phyloP scores from a whole-genome alignment of 192 early-diverging fungal species.

The Mortierella alpina region DNA sequence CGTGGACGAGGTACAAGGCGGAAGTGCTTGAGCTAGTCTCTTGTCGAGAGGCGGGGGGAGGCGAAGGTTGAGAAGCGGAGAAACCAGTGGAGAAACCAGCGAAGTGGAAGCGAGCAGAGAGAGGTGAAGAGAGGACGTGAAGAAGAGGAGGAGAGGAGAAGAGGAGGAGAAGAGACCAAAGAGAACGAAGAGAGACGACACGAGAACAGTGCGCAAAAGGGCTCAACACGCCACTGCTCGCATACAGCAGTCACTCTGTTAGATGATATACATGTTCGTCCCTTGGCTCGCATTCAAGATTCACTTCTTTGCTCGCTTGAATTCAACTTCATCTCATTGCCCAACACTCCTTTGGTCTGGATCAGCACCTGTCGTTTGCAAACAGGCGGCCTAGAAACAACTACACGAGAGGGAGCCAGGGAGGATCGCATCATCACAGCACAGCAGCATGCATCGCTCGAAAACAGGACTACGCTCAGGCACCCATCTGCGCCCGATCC shows the following conservation, averaged over 20 bases:
- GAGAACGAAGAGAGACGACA: neutral
- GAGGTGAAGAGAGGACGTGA: neutral
- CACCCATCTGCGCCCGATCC: slow-evolving; percentile 22
- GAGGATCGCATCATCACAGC: neutral
- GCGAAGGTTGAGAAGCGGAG: neutral
- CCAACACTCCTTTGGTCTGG: too few relatives aligned
- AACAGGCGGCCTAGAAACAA: too few relatives aligned
- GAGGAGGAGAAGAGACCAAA: neutral
- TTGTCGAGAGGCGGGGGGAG: neutral
- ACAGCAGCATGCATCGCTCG: neutral
- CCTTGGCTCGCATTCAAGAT: too few relatives aligned
- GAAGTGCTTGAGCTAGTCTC: too few relatives aligned
- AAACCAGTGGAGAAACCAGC: neutral
- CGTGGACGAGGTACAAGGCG: too few relatives aligned
- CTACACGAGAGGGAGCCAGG: neutral
- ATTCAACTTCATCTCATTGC: too few relatives aligned
- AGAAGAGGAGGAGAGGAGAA: neutral
- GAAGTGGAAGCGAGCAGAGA: neutral
- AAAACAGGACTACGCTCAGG: neutral
- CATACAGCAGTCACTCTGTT: too few relatives aligned
- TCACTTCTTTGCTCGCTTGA: too few relatives aligned
- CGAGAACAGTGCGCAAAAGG: neutral
- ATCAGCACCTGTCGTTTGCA: too few relatives aligned
- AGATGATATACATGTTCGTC: too few relatives aligned
- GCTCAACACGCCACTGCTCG: too few relatives aligned